Conservation (phyloP, 2,329 filamentous ascomycete species). For the Epicoccum nigrum region DNA sequence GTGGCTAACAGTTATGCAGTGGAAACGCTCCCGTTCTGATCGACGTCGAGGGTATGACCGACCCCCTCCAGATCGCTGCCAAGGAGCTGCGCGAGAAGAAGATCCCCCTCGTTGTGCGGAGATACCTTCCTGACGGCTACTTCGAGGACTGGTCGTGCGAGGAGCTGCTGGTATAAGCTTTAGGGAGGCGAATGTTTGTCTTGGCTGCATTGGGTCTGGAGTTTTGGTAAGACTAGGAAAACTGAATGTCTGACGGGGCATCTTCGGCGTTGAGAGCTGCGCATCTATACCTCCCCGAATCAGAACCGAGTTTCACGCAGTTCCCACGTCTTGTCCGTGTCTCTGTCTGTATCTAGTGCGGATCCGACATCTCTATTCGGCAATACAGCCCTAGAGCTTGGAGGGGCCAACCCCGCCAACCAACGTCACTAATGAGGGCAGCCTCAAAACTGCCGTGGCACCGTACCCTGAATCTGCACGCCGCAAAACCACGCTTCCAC, state of each 20-base stretch:
- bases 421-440: conserved; percentile 39
- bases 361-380: conserved; percentile 33
- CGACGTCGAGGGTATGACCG: conserved; percentile 95
- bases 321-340: conserved; percentile 32
- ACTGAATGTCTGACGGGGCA: conserved; percentile 29
- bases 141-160: conserved; percentile 99
- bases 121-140: conserved; percentile 97
- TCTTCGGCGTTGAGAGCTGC: conserved; percentile 40
- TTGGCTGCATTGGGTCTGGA: conserved; percentile 45
- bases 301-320: conserved; percentile 39
- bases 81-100: conserved; percentile 99
- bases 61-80: conserved; percentile 95
- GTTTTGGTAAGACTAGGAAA: conserved; percentile 42
- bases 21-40: conserved; percentile 98
- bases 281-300: conserved; percentile 41
- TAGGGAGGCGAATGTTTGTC: conserved; percentile 14
- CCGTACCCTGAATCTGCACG: conserved; percentile 15
- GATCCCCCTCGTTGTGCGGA: conserved; percentile 91
- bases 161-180: conserved; percentile 68
- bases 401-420: conserved; percentile 14
- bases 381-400: conserved; percentile 14
- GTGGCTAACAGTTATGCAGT: conserved; percentile 56
- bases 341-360: conserved; percentile 33
- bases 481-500: conserved; percentile 3
- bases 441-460: conserved; percentile 31